Percentiles rank a stretch among this genome's conserved stretches.
Evolutionary conservation across 441 rosid species (phyloP).

Genomic region (Flueggea neowawraea): DNA sequence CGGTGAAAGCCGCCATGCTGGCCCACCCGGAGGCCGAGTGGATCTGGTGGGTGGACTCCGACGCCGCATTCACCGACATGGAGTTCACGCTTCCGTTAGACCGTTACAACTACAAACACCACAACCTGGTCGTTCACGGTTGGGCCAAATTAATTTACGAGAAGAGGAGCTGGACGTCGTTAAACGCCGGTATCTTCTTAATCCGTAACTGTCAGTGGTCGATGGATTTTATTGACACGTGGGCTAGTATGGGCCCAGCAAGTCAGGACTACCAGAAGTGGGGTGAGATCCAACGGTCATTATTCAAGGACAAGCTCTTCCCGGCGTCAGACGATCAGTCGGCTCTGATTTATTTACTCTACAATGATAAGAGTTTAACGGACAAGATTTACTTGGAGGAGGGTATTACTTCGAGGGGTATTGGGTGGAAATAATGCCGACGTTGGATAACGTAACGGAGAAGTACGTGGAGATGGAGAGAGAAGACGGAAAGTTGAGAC

Average conservation of each 20-base stretch:
- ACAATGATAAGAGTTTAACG: constrained; percentile 41
- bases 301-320: constrained; percentile 74
- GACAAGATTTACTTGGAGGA: constrained; percentile 70
- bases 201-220: constrained; percentile 96
- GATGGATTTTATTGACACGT: constrained; percentile 67
- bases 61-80: constrained; percentile 90
- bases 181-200: constrained; percentile 75
- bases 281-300: constrained; percentile 62
- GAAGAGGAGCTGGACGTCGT: constrained; percentile 69
- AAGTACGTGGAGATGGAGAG: constrained; percentile 55
- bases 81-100: constrained; percentile 69
- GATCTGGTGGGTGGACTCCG: constrained; percentile 99
- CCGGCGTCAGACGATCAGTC: constrained; percentile 84
- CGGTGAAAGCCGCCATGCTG: constrained; percentile 75
- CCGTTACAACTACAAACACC: constrained; percentile 56
- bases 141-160: constrained; percentile 60
- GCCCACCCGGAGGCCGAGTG: constrained; percentile 98
- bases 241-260: constrained; percentile 79
- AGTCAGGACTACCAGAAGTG: constrained; percentile 47
- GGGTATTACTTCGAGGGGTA: constrained; percentile 81
- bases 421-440: constrained; percentile 59
- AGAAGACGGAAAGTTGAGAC: constrained; percentile 35
- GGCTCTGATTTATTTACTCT: constrained; percentile 64
- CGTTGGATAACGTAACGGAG: constrained; percentile 51
- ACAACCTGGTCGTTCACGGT: constrained; percentile 84